Evolutionary conservation across 1,284 basidiomycete genomes (phyloP).

Genomic region (Bjerkandera adusta): DNA sequence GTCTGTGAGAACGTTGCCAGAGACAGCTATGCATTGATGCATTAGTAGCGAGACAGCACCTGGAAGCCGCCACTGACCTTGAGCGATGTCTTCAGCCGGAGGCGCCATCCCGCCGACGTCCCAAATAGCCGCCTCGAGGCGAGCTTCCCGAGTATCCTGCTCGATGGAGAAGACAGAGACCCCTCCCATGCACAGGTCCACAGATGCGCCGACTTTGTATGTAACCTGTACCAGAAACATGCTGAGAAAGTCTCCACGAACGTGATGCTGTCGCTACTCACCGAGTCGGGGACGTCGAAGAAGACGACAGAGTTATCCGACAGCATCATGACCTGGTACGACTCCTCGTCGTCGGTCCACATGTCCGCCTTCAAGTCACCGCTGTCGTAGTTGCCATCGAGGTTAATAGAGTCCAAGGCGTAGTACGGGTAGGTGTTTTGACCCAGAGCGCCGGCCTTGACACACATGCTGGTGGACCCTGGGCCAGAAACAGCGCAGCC

Average conservation of each 20-base stretch:
- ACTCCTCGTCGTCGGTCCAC: not conserved
- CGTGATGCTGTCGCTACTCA: too few relatives aligned
- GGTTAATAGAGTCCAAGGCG: not conserved
- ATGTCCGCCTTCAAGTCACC: not conserved
- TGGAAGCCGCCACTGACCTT: too few relatives aligned
- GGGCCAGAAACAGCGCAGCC: not conserved
- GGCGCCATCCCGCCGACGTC: not conserved
- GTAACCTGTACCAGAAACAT: not conserved
- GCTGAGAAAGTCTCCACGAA: too few relatives aligned
- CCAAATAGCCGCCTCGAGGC: not conserved
- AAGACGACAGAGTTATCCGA: not conserved
- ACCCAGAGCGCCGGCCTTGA: not conserved
- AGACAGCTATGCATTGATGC: too few relatives aligned
- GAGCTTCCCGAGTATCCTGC: not conserved
- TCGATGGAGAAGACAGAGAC: slow-evolving; percentile 1
- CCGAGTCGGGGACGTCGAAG: not conserved
- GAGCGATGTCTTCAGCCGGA: not conserved
- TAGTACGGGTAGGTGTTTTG: slow-evolving; percentile 3
- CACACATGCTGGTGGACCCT: not conserved
- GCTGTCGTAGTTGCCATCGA: not conserved
- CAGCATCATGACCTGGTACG: not conserved
- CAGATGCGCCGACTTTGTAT: not conserved
- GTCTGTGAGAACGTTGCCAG: not conserved
- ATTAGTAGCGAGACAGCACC: too few relatives aligned
- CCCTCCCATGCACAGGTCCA: slow-evolving; percentile 2